Base-by-base conservation (phyloP, 139 green algal genomes). In the Chlamydomonas sphaeroides region DNA sequence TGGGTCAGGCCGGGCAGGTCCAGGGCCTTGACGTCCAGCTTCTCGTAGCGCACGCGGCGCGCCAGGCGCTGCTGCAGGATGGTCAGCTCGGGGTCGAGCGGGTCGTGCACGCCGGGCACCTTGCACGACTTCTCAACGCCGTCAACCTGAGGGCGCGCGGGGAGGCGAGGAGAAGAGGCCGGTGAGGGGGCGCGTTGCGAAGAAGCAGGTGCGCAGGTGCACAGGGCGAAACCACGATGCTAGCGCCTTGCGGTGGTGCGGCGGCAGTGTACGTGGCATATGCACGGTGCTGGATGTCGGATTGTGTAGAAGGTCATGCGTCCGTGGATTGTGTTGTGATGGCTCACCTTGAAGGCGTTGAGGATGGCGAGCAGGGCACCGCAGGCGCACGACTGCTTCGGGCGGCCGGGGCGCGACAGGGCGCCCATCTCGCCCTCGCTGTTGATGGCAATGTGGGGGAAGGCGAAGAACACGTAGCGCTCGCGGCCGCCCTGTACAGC, bases 381-480 rank as follows among this genome's bases (percentile, higher is more conserved):
- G 88, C 95, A 98, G 4, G 95, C 95, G 87, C 88, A 91, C 23
- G 85, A 93, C 71, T 83, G 72, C 73, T 89, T 89, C 51, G 85
- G 79, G 69, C 88, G 88, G 42, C 88, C 88, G 26, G 88, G 88
- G 73, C 95, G 93, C 15, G 88, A 87, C 51, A 97, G 93, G 72
- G 80, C 80, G 80, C 95, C 95, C 68, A 97, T 81, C 69, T 92
- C 84, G 71, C 94, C 94, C 2, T 75, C 74, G 33, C 86, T 85
- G 86, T 96, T 91, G 65, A 98, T 95, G 82, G 91, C 92, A 83
- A 98, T 96, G 91, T 98, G 95, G n/a, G 95, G 95, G 89, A 97
- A 97, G 79, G 93, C 93, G 78, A 98, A 97, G 90, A 98, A 98
- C 57, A 98, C 93, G 77, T 98, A 97, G 61, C 92, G 90, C 85